These are phyloP conservation scores for Glonium stellatum DNA, from an alignment of 495 filamentous ascomycete species.

Conservation along the genomic window DNA sequence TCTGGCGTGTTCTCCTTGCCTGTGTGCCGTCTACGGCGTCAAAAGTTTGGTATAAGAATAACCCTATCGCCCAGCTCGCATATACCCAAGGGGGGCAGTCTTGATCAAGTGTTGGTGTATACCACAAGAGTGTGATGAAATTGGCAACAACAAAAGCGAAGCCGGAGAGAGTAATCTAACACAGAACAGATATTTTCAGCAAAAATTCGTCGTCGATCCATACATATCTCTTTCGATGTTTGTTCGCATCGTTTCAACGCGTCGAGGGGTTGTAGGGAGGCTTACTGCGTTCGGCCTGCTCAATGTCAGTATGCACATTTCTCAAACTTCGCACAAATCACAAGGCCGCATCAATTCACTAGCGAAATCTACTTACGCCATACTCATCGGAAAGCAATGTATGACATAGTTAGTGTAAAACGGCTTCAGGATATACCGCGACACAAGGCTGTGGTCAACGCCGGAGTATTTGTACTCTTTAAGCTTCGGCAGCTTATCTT, in stretches of 20 bases:
- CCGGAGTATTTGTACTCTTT: slow-evolving; percentile 81
- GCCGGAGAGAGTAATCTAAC: slow-evolving; percentile 78
- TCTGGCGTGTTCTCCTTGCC: slow-evolving; percentile 86
- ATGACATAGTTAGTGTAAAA: slow-evolving; percentile 96
- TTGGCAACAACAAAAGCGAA: slow-evolving; percentile 90
- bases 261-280: slow-evolving; percentile 18
- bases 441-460: slow-evolving; percentile 82
- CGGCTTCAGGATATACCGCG: slow-evolving; percentile 87
- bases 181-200: slow-evolving; percentile 1
- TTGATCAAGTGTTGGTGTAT: slow-evolving; percentile 86
- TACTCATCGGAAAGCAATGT: slow-evolving; percentile 85
- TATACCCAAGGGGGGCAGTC: slow-evolving; percentile 96
- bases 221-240: not conserved
- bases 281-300: slow-evolving; percentile 56
- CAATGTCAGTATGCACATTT: slow-evolving; percentile 15
- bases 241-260: not conserved
- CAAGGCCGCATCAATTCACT: not conserved
- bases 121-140: slow-evolving; percentile 89
- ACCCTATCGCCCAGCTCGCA: slow-evolving; percentile 75
- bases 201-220: not conserved
- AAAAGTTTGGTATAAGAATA: slow-evolving; percentile 97
- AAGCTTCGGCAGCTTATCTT: slow-evolving; percentile 79
- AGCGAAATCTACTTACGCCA: slow-evolving; percentile 61
- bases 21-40: slow-evolving; percentile 95
- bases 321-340: not conserved